Conservation (phyloP, 2,329 filamentous ascomycete genomes). For the Geosmithia putterillii region DNA sequence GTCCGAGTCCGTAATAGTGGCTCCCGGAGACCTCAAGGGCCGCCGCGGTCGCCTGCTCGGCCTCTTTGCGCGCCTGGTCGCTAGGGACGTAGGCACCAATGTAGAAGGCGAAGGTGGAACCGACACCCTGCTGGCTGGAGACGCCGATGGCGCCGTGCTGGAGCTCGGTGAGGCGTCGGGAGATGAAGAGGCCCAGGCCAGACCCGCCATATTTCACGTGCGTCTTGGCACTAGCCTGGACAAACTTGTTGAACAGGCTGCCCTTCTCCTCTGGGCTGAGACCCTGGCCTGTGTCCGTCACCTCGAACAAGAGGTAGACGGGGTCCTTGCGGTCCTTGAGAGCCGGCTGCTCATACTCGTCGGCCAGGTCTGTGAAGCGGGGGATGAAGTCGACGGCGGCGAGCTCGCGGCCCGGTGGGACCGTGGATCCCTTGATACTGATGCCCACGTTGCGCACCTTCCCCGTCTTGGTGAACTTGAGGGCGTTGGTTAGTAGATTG, state of each 20-base stretch:
- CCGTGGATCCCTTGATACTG: conserved; percentile 28
- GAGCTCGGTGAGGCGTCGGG: conserved; percentile 64
- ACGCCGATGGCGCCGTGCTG: conserved; percentile 74
- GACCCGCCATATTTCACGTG: conserved; percentile 72
- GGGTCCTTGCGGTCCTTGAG: conserved; percentile 25
- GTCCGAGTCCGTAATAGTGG: not conserved
- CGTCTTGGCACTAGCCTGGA: conserved; percentile 63
- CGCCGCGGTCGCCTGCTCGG: conserved; percentile 21
- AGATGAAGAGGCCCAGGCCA: conserved; percentile 70
- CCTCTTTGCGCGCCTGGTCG: conserved; percentile 24
- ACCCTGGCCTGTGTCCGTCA: conserved; percentile 67
- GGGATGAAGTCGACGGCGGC: conserved; percentile 50
- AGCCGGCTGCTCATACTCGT: conserved; percentile 21
- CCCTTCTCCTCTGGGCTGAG: conserved; percentile 60
- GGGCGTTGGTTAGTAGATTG: conserved; percentile 68
- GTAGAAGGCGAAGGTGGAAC: conserved; percentile 66
- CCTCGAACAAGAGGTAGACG: conserved; percentile 58
- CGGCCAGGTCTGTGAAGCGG: conserved; percentile 32
- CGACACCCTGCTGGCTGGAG: conserved; percentile 52
- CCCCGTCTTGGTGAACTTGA: conserved; percentile 65
- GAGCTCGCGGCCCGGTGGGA: conserved; percentile 23
- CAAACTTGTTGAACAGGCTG: conserved; percentile 65
- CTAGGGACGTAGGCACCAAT: conserved; percentile 43
- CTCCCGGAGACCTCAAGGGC: conserved; percentile 13
- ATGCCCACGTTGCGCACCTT: conserved; percentile 42